These are phyloP conservation scores for Crotalaria pallida DNA, from an alignment of 306 rosid genomes.

Conservation along the genomic window DNA sequence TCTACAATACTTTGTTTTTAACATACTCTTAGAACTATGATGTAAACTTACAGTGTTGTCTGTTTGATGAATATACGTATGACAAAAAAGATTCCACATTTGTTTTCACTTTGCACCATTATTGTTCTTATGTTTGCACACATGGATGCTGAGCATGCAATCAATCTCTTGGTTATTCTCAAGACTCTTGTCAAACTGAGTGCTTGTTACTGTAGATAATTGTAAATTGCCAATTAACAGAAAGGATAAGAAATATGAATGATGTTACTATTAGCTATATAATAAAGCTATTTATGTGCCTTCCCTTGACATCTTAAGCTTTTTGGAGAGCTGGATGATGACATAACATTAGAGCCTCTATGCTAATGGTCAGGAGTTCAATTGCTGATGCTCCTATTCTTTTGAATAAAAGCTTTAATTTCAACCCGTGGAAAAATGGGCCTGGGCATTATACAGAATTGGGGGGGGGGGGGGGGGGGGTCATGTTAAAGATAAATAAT, in stretches of 20 bases:
- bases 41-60: neutral
- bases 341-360: too few species aligned
- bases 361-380: too few species aligned
- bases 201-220: neutral
- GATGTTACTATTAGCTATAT: neutral
- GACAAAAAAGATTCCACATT: neutral
- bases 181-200: neutral
- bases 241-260: neutral
- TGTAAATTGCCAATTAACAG: neutral
- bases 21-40: neutral
- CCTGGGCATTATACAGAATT: too few species aligned
- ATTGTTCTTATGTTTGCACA: neutral
- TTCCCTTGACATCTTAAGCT: neutral
- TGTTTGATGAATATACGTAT: neutral
- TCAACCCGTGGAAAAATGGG: too few species aligned
- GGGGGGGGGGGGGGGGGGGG: too few species aligned
- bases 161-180: neutral
- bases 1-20: neutral
- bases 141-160: neutral
- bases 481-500: too few species aligned
- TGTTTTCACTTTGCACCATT: neutral
- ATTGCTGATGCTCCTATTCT: too few species aligned
- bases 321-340: too few species aligned
- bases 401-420: too few species aligned
- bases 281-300: neutral